phyloP scores from a whole-genome alignment of 768 basidiomycete species.

The Boletus reticuloceps region DNA sequence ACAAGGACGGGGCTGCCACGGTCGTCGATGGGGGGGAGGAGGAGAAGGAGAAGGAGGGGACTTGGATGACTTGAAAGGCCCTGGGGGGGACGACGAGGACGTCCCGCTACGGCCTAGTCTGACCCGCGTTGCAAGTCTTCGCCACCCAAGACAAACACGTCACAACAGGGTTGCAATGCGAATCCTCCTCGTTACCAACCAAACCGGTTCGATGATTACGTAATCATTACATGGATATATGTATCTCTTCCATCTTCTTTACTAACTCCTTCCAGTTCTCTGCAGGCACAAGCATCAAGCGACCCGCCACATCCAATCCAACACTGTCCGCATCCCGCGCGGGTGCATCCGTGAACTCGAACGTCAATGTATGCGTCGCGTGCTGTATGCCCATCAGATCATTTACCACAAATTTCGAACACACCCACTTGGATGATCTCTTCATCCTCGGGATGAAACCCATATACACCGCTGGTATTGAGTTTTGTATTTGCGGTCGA shows the following conservation, averaged over 20 bases:
- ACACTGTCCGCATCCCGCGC: slow-evolving; percentile 57
- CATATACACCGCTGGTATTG: slow-evolving; percentile 44
- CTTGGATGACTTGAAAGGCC: too few relatives aligned
- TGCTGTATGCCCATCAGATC: slow-evolving; percentile 6
- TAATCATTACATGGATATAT: too few relatives aligned
- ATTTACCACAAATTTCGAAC: not conserved
- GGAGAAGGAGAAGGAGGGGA: too few relatives aligned
- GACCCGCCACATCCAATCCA: slow-evolving; percentile 66
- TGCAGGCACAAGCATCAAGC: slow-evolving; percentile 60
- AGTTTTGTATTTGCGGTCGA: not conserved
- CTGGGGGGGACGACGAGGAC: not conserved
- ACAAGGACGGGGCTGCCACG: slow-evolving; percentile 1
- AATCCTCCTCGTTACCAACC: too few relatives aligned
- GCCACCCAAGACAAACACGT: not conserved
- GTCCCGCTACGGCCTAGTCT: not conserved
- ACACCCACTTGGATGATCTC: slow-evolving; percentile 55
- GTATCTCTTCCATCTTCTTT: not conserved
- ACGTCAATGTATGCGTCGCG: slow-evolving; percentile 28
- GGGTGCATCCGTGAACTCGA: slow-evolving; percentile 49
- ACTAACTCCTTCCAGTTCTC: slow-evolving; percentile 43
- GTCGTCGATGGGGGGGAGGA: not conserved
- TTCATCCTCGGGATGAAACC: slow-evolving; percentile 88
- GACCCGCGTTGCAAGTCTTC: slow-evolving; percentile 4
- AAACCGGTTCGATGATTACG: not conserved
- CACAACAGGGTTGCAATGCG: not conserved